Percentiles rank a stretch among this genome's conserved stretches.
Evolutionary conservation across 495 filamentous ascomycete genomes (phyloP).

Genomic region (Xylaria cubensis): DNA sequence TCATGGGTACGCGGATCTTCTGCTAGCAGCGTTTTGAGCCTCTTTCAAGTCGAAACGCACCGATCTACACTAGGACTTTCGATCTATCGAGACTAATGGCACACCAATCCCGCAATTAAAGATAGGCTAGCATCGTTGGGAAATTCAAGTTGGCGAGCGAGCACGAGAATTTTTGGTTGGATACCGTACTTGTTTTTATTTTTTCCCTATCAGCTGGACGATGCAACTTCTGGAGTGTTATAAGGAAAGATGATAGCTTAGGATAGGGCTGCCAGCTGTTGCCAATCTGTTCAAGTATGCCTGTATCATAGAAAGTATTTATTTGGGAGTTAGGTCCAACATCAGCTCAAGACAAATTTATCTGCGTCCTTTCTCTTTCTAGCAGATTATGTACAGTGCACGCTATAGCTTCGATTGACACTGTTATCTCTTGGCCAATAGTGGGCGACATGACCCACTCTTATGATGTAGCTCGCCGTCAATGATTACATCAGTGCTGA

Average conservation of each 20-base stretch:
- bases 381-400: background rate
- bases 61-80: slow-evolving; percentile 1
- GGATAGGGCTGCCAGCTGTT: background rate
- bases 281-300: background rate
- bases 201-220: background rate
- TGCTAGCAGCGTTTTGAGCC: too few species aligned
- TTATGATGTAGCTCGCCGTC: slow-evolving; percentile 31
- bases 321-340: too few species aligned
- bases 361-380: background rate
- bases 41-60: background rate
- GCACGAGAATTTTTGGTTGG: too few species aligned
- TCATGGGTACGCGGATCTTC: too few species aligned
- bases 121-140: background rate
- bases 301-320: too few species aligned
- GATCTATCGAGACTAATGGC: background rate
- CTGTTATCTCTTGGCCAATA: background rate
- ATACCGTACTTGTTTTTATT: background rate
- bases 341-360: too few species aligned
- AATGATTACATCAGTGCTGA: slow-evolving; percentile 40
- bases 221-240: background rate
- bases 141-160: too few species aligned
- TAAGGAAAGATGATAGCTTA: too few species aligned
- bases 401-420: background rate
- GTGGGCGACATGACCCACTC: background rate
- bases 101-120: background rate